Evolutionary conservation across 2,329 filamentous ascomycete species (phyloP).

Genomic region (Lojkania enalia): DNA sequence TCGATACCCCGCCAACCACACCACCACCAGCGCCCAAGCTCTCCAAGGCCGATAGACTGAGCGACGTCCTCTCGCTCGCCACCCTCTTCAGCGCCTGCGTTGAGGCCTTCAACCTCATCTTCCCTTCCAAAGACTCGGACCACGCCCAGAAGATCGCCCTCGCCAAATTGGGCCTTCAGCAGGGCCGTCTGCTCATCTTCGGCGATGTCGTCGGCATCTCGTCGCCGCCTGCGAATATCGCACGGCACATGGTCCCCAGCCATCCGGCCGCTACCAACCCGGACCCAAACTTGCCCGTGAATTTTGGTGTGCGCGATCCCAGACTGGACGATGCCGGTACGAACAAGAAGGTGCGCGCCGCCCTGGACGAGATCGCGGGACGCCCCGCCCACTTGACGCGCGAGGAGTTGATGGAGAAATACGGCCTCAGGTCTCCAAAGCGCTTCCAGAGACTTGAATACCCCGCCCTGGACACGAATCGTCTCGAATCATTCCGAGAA

Average conservation of each 20-base stretch:
- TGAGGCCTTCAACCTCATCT: constrained; percentile 52
- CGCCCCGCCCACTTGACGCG: constrained; percentile 44
- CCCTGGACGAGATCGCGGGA: constrained; percentile 51
- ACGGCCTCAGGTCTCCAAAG: constrained; percentile 51
- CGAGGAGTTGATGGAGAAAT: constrained; percentile 51
- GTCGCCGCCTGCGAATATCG: constrained; percentile 49
- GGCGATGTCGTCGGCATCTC: constrained; percentile 53
- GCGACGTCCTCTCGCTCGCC: constrained; percentile 48
- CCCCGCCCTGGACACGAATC: constrained; percentile 48
- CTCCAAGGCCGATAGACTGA: constrained; percentile 41
- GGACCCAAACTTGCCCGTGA: constrained; percentile 49
- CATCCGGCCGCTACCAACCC: constrained; percentile 51
- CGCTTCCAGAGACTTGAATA: constrained; percentile 42
- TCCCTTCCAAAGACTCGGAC: constrained; percentile 48
- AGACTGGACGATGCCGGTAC: constrained; percentile 46
- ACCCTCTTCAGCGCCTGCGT: constrained; percentile 53
- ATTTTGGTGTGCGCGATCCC: constrained; percentile 49
- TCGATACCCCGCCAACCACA: constrained; percentile 17
- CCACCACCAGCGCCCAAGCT: constrained; percentile 21
- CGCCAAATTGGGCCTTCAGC: constrained; percentile 50
- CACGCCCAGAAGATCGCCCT: constrained; percentile 50
- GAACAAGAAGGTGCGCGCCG: constrained; percentile 45
- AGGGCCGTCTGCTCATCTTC: constrained; percentile 53
- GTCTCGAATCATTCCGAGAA: constrained; percentile 52
- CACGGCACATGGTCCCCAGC: constrained; percentile 49